Percentiles rank a stretch among this genome's conserved stretches.
Conservation (phyloP, 2,329 filamentous ascomycete species). For the Nigrospora osmanthi region DNA sequence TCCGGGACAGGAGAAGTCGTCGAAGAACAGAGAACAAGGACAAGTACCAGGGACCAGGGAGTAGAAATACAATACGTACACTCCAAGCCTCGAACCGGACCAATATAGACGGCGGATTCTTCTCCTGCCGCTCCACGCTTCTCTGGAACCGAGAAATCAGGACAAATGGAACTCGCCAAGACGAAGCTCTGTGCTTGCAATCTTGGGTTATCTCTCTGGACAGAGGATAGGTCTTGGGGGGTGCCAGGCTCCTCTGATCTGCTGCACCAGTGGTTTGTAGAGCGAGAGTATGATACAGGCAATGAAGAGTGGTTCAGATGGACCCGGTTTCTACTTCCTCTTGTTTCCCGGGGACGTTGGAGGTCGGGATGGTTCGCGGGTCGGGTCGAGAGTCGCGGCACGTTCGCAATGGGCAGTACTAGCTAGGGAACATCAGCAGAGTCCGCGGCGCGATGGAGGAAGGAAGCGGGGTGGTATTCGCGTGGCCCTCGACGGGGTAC, state of each 20-base stretch:
- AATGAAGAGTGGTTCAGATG: neutral
- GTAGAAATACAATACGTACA: conserved; percentile 45
- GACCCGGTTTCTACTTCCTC: neutral
- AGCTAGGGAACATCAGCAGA: too few species aligned
- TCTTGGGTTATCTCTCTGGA: conserved; percentile 20
- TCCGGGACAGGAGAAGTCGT: conserved; percentile 8
- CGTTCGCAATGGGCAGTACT: too few species aligned
- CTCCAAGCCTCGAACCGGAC: conserved; percentile 23
- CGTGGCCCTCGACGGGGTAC: too few species aligned
- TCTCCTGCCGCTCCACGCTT: conserved; percentile 2
- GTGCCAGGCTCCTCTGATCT: neutral
- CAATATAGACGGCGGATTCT: neutral
- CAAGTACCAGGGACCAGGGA: conserved; percentile 18
- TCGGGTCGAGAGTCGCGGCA: too few species aligned
- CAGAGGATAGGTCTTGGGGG: conserved; percentile 1
- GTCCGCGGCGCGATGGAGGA: too few species aligned
- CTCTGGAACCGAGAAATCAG: neutral
- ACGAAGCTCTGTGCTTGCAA: conserved; percentile 59
- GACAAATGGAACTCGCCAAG: conserved; percentile 25
- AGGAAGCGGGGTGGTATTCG: too few species aligned
- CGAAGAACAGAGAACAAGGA: conserved; percentile 8
- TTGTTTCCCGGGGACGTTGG: neutral
- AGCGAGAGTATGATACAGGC: conserved; percentile 14
- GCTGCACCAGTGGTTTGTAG: neutral
- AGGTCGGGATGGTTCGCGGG: too few species aligned